Conservation (phyloP, 108 stramenopile genomes). For the Cyclotella cryptica region DNA sequence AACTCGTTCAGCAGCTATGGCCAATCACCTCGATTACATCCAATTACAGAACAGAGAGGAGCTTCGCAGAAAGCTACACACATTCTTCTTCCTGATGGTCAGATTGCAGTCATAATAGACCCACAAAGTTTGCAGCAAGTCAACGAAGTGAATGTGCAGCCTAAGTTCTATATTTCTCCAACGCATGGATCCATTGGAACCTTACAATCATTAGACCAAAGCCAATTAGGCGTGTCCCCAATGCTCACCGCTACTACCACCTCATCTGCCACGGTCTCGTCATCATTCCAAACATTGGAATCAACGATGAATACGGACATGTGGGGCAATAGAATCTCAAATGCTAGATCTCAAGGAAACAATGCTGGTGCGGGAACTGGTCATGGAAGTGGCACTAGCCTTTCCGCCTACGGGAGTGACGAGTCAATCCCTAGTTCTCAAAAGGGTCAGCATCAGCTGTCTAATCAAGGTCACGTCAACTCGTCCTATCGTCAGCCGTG, state of each 20-base stretch:
- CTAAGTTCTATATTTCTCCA: constrained; percentile 43
- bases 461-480: constrained; percentile 18
- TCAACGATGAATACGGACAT: constrained; percentile 32
- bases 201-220: constrained; percentile 37
- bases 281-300: constrained; percentile 42
- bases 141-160: constrained; percentile 39
- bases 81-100: constrained; percentile 46
- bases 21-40: constrained; percentile 35
- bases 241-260: constrained; percentile 42
- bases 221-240: constrained; percentile 24
- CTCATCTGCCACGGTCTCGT: constrained; percentile 21
- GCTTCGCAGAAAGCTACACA: constrained; percentile 41
- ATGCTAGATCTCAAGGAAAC: constrained; percentile 11
- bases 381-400: constrained; percentile 44
- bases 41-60: constrained; percentile 45
- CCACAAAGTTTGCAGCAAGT: constrained; percentile 49
- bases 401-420: constrained; percentile 40
- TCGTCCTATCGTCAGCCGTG: constrained; percentile 18
- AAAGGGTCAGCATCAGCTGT: constrained; percentile 18
- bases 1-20: constrained; percentile 38
- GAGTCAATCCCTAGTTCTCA: constrained; percentile 32
- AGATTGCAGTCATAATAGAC: constrained; percentile 51
- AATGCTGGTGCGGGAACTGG: neutral
- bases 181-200: constrained; percentile 33
- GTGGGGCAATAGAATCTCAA: constrained; percentile 26